Conservation (phyloP, 129 eudicot genomes). For the Mikania micrantha region DNA sequence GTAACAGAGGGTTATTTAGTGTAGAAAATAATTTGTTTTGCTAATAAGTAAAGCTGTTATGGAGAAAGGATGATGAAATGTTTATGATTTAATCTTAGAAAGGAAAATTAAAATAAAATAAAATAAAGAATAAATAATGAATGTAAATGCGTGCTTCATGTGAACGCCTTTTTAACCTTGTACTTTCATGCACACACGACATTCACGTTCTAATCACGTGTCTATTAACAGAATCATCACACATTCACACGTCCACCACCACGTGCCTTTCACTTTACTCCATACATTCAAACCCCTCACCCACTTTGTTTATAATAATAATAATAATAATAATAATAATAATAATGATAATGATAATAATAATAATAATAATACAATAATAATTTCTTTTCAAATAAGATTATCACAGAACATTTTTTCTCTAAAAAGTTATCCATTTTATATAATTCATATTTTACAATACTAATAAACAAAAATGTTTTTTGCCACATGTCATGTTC, state of each 20-base stretch:
- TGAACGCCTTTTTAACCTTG: constrained; percentile 32
- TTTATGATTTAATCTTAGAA: neutral
- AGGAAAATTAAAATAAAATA: neutral
- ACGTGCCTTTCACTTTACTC: constrained; percentile 33
- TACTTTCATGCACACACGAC: constrained; percentile 31
- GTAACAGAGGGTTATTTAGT: too few relatives aligned
- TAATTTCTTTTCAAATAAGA: too few relatives aligned
- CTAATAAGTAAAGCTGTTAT: neutral
- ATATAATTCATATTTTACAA: too few relatives aligned
- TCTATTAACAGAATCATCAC: constrained; percentile 24
- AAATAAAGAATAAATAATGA: neutral
- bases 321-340: too few relatives aligned
- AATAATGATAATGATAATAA: too few relatives aligned
- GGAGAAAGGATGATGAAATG: neutral
- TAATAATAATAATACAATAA: too few relatives aligned
- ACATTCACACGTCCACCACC: constrained; percentile 42
- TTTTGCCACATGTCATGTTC: too few relatives aligned
- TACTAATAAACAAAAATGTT: too few relatives aligned
- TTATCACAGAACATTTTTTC: too few relatives aligned
- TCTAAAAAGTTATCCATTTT: too few relatives aligned
- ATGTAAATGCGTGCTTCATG: constrained; percentile 28
- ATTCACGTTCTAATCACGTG: constrained; percentile 40
- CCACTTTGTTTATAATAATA: neutral
- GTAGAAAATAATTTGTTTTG: neutral
- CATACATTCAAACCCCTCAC: constrained; percentile 1